These are phyloP conservation scores for Mucor sp. DNA, from an alignment of 371 early-diverging fungal genomes.

Conservation along the genomic window DNA sequence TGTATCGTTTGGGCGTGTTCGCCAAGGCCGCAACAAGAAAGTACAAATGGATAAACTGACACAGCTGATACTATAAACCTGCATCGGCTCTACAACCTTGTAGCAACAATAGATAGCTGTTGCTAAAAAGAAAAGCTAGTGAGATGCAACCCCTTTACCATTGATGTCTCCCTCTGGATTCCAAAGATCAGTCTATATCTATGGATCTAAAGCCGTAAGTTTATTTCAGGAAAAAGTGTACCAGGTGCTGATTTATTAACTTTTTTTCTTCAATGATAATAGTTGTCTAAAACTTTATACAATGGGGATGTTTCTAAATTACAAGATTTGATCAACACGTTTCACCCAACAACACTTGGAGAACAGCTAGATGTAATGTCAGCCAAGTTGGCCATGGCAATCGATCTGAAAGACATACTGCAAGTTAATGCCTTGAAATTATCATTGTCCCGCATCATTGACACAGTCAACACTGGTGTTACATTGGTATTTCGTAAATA, in stretches of 20 bases:
- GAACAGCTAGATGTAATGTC: constrained; percentile 23
- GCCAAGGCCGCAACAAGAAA: no score
- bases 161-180: no score
- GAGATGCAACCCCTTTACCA: no score
- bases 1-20: no score
- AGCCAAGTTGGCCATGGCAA: constrained; percentile 14
- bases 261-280: background rate
- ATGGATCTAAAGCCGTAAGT: constrained; percentile 21
- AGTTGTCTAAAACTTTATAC: constrained; percentile 19
- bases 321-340: constrained; percentile 12
- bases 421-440: constrained; percentile 23
- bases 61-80: no score
- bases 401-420: constrained; percentile 14
- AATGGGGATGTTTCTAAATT: constrained; percentile 8
- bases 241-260: background rate
- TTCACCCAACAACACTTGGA: constrained; percentile 15
- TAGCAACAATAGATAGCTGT: no score
- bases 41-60: no score
- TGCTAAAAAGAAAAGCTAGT: no score
- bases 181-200: background rate
- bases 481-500: constrained; percentile 13
- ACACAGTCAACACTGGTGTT: constrained; percentile 14
- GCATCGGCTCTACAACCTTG: no score
- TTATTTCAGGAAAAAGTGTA: background rate
- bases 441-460: constrained; percentile 22